phyloP scores from a whole-genome alignment of 306 rosid genomes.

The Calophaca sinica region DNA sequence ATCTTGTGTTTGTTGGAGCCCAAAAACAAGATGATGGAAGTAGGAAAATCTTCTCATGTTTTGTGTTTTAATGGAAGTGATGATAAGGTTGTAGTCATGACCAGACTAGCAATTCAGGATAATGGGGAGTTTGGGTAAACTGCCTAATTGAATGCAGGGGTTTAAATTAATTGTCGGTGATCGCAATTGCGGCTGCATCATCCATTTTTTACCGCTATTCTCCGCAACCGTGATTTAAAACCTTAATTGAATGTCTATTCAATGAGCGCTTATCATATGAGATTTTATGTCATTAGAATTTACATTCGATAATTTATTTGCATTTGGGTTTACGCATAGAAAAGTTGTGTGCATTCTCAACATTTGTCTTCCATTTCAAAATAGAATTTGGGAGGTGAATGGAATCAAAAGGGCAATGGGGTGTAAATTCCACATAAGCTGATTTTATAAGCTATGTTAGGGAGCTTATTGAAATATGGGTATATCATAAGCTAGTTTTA shows the following conservation, averaged over 20 bases:
- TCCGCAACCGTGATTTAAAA: too few species aligned
- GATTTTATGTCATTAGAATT: not conserved
- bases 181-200: too few species aligned
- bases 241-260: too few species aligned
- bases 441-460: not conserved
- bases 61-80: not conserved
- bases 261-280: too few species aligned
- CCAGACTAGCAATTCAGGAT: not conserved
- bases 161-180: too few species aligned
- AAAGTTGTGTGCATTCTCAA: not conserved
- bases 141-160: too few species aligned
- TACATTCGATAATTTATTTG: too few species aligned
- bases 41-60: not conserved
- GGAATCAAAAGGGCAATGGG: not conserved
- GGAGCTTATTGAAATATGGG: not conserved
- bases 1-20: not conserved
- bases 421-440: not conserved
- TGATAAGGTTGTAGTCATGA: constrained; percentile 4
- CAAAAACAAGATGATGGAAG: not conserved
- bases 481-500: too few species aligned
- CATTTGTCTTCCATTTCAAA: not conserved
- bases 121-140: too few species aligned
- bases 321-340: not conserved
- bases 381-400: not conserved
- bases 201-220: too few species aligned